Conservation (phyloP, 306 rosid species). For the Vigna unguiculata region DNA sequence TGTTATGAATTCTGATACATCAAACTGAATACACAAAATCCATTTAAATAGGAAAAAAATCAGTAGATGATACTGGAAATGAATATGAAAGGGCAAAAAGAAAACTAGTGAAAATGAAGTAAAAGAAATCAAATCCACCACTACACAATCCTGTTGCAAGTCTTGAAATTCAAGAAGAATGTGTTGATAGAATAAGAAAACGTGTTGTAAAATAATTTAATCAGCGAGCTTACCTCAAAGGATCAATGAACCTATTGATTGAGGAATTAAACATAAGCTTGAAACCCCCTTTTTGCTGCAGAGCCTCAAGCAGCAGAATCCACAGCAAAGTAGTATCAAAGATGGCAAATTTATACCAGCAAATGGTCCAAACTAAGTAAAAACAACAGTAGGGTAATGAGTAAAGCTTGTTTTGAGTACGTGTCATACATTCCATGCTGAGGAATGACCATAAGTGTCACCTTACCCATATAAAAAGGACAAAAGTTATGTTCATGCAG, state of each 20-base stretch:
- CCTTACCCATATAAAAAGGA: too few relatives aligned
- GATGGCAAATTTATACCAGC: background rate
- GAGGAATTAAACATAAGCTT: background rate
- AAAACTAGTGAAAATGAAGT: background rate
- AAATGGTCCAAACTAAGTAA: background rate
- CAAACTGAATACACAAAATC: background rate
- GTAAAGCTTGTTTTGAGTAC: constrained; percentile 12
- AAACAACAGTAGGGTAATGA: background rate
- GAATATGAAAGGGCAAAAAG: background rate
- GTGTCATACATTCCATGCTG: background rate
- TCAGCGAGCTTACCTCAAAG: background rate
- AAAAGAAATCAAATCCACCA: background rate
- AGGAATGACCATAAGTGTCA: constrained; percentile 21
- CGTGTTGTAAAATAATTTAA: background rate
- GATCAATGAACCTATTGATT: background rate
- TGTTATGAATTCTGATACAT: background rate
- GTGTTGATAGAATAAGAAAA: background rate
- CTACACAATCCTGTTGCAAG: background rate
- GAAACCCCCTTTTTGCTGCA: background rate
- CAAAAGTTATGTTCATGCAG: too few relatives aligned
- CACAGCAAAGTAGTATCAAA: background rate
- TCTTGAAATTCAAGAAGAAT: background rate
- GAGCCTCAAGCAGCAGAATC: background rate
- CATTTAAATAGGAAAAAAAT: background rate
- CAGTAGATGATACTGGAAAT: background rate